A percentile compares a stretch with the other conserved stretches of the same genome.
These are phyloP conservation scores for Naganishia onofrii DNA, from an alignment of 768 basidiomycete species.

Conservation along the genomic window DNA sequence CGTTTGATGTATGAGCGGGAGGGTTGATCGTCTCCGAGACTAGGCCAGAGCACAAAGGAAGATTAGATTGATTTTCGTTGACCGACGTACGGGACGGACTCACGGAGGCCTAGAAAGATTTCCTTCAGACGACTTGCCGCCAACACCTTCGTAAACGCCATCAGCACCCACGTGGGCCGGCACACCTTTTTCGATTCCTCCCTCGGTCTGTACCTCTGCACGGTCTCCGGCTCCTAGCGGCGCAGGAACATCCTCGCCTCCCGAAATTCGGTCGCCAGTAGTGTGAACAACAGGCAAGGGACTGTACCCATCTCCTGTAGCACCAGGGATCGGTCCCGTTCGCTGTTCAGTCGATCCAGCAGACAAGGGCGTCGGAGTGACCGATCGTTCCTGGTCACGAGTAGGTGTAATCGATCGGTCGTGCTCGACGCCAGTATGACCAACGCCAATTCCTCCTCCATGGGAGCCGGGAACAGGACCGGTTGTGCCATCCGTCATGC, in stretches of 20 bases:
- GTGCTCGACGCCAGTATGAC: background rate
- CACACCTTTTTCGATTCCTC: conserved; percentile 23
- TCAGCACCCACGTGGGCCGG: background rate
- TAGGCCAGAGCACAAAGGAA: background rate
- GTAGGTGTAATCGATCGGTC: conserved; percentile 2
- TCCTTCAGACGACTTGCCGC: background rate
- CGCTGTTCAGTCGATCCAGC: conserved; percentile 5
- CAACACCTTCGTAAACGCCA: conserved; percentile 26
- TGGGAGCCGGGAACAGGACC: background rate
- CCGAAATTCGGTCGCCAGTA: background rate
- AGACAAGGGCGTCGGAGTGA: conserved; percentile 14
- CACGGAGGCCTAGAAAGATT: conserved; percentile 15
- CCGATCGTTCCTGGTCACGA: background rate
- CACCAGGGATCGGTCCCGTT: conserved; percentile 1
- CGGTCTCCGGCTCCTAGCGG: background rate
- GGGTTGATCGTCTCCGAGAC: conserved; percentile 28
- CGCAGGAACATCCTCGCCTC: background rate
- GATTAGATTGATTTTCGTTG: no score
- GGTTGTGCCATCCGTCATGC: conserved; percentile 4
- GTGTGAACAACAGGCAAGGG: background rate
- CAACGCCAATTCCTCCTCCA: background rate
- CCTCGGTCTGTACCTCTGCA: background rate
- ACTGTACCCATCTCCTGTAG: background rate
- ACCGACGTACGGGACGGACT: background rate
- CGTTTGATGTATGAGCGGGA: conserved; percentile 33